Evolutionary conservation across 495 filamentous ascomycete genomes (phyloP).

Genomic region (Neurospora sp.): DNA sequence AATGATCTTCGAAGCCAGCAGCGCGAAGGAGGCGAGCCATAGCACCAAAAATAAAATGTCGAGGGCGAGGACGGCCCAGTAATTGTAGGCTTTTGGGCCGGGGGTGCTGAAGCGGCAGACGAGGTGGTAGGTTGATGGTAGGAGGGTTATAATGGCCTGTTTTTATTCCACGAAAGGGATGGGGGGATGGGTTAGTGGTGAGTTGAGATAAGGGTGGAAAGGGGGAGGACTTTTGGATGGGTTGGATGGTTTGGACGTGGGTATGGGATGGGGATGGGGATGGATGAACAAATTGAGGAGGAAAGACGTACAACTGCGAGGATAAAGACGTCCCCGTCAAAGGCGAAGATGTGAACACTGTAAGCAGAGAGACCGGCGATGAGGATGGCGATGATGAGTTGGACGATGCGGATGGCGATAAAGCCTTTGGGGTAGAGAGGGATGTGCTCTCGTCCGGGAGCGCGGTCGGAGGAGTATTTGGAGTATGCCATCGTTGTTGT

Average conservation of each 20-base stretch:
- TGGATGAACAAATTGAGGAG: neutral
- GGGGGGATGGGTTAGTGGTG: neutral
- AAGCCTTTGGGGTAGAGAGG: conserved; percentile 36
- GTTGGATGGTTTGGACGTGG: neutral
- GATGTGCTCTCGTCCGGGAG: conserved; percentile 32
- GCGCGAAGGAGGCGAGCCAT: conserved; percentile 35
- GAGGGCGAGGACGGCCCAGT: conserved; percentile 37
- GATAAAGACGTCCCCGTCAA: conserved; percentile 22
- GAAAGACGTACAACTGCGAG: conserved; percentile 30
- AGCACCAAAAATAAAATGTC: conserved; percentile 36
- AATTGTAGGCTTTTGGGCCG: conserved; percentile 28
- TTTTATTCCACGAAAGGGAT: neutral
- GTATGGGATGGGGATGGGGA: conserved; percentile 2
- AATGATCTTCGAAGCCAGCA: conserved; percentile 29
- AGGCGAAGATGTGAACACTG: conserved; percentile 29
- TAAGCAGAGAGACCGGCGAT: conserved; percentile 60
- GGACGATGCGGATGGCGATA: conserved; percentile 49
- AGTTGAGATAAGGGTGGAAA: neutral
- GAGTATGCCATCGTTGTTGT: neutral
- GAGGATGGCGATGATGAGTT: conserved; percentile 53
- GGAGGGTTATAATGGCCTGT: conserved; percentile 30
- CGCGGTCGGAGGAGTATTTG: conserved; percentile 17
- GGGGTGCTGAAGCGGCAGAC: conserved; percentile 20
- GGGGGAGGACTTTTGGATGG: neutral
- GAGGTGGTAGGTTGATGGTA: conserved; percentile 33